Base-by-base conservation (phyloP, 352 stramenopile species). In the Globisporangium megalacanthum region DNA sequence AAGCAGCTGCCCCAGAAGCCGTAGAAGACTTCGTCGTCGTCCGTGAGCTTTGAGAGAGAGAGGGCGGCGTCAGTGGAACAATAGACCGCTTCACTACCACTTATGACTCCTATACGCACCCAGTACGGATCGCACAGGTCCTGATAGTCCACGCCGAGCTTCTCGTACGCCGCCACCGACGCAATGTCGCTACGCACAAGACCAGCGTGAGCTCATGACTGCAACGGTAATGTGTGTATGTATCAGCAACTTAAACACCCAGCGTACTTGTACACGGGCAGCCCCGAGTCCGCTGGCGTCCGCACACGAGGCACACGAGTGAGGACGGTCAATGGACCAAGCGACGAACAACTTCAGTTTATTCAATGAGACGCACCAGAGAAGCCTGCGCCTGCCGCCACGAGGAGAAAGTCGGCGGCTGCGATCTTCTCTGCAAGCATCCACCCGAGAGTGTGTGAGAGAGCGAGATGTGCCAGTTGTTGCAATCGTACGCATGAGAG, bases 1-100 rank as follows among this genome's bases (percentile, higher is more conserved):
- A 86, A 73, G 56, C 86, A 97, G 52, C 75, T 81, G 31, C 88
- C 88, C 91, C 91, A 97, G 65, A 97, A 97, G 9, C 88, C 89
- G 58, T 95, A 96, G 61, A 97, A 97, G 55, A 90, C 33, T 48
- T 80, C 61, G n/a, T 79, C 74, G 58, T 93, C 79, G 58, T 96
- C 72, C 41, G 75, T 70, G 14, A 95, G 60, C 82, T 88, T 51
- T 10, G 35, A 4, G 7, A 29, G 25, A 53, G 31, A 9, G 29
- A 45, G 31, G 10, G 9, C 6, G 13, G 13, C 36, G 4, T 10
- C 6, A 44, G 25, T 4, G 25, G 1, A 29, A 29, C 25, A 29
- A 4, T 29, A 4, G 1, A 29, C 1, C 25, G 25, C 25, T 29
- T 4, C 25, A 29, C 25, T 29, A n/a, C n/a, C n/a, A n/a, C n/a